A percentile compares a stretch with the other conserved stretches of the same genome.
These are phyloP conservation scores for Rhododendron vialii DNA, from an alignment of 148 eudicot species.

Conservation along the genomic window DNA sequence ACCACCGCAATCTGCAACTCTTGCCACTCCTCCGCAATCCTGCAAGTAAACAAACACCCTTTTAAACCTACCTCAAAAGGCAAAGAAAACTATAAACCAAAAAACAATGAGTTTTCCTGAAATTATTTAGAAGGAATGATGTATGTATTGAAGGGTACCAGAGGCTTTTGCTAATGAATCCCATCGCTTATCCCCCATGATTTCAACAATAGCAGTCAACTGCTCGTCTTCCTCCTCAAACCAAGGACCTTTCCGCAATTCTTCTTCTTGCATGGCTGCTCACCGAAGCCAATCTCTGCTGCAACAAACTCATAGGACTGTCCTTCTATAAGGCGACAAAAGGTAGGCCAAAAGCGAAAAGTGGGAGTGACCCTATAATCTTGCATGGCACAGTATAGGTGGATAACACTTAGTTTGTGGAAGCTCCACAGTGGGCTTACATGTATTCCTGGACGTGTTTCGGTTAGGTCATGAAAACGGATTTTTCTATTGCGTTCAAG, in stretches of 20 bases:
- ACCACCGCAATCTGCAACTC: slow-evolving; percentile 71
- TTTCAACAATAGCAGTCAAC: slow-evolving; percentile 20
- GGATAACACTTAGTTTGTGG: not conserved
- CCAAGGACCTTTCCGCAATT: not conserved
- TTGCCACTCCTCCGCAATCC: slow-evolving; percentile 68
- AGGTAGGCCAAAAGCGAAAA: not conserved
- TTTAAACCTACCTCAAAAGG: not conserved
- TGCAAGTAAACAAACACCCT: slow-evolving; percentile 7
- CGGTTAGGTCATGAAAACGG: not conserved
- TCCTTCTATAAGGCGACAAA: not conserved
- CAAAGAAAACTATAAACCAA: not conserved
- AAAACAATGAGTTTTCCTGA: not conserved
- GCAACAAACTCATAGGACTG: not conserved
- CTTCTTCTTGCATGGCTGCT: slow-evolving; percentile 1
- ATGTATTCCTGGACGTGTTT: not conserved
- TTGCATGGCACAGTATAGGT: not conserved
- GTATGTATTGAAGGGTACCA: slow-evolving; percentile 24
- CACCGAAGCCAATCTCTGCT: not conserved
- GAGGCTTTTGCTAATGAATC: slow-evolving; percentile 63
- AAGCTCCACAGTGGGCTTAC: not conserved
- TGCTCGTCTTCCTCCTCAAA: not conserved
- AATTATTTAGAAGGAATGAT: not conserved
- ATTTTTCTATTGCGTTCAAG: not conserved
- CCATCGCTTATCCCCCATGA: slow-evolving; percentile 60
- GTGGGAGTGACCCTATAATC: not conserved